Base-by-base conservation (phyloP, 495 filamentous ascomycete species). In the Cudoniella acicularis region DNA sequence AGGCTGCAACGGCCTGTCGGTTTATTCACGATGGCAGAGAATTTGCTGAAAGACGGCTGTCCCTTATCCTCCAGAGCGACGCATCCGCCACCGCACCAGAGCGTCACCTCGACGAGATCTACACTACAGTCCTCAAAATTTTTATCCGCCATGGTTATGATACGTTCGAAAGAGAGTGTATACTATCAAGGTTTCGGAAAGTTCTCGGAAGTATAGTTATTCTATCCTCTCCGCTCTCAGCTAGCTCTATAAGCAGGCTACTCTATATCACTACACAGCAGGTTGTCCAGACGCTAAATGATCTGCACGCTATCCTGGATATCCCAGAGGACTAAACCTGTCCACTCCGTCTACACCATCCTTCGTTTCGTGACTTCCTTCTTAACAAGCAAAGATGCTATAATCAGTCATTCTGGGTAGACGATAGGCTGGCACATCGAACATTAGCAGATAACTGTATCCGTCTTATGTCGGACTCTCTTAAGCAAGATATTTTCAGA, bases 301-400 rank as follows among this genome's bases (percentile, higher is more conserved):
- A 54, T 16, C 64, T 75, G 20, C 66, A 70, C 49, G 66, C 72
- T 16, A 65, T 77, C 43, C 59, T 79, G 0, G 53, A 65, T 50
- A 62, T 77, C 17, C 67, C 73, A 36, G 47, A 66, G 3, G 51
- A 72, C 22, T 0, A 45, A 23, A 42, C 49, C 18, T 20, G 24
- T n/a, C n/a, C n/a, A n/a, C n/a, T n/a, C n/a, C n/a, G n/a, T n/a
- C n/a, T n/a, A n/a, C n/a, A n/a, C n/a, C 77, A 82, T 59, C 70
- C 67, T 6, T 80, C 77, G 10, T 78, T 83, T 57, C 77, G 74
- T 40, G 78, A 82, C 60, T 82, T 75, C 61, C 71, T 83, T 16
- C 42, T 80, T 45, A 68, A 77, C 60, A 30, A 57, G 36, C 48
- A 64, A n/a, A 65, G 63, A 48, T 67, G 70, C 52, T 23, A 40